Evolutionary conservation across 2,329 filamentous ascomycete genomes (phyloP), one percentile per base, ranked within the genome.

Genomic region (Nemania sp.): DNA sequence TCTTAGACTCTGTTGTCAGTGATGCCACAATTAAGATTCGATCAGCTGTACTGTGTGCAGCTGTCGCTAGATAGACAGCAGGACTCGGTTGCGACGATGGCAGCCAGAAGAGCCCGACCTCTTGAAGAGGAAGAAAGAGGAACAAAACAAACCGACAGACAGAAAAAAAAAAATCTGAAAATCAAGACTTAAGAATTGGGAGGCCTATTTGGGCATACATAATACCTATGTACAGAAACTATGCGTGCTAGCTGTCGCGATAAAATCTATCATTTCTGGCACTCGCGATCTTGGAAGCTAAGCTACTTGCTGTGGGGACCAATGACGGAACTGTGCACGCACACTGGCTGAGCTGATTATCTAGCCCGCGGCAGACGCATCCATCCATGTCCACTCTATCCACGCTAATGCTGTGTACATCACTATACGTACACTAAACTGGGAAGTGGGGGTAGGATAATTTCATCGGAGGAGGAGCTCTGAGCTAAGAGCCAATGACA

Each of bases 311-410:
- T 35, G 67, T 71, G 55, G 69, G 41, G 53, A 59, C 43, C 59
- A 45, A 75, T 75, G 73, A 75, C 73, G 73, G 62, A 63, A 64
- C 27, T 27, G 26, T 60, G 62, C 68, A 63, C 64, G 24, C 29
- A 63, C 62, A 62, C 62, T 52, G 24, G 66, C 47, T n/a, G 38
- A 66, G 53, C 60, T 62, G 64, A 47, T 43, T 43, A 35, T 20
- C 13, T 41, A 26, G 51, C 49, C 41, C 15, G 47, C 63, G 51
- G 56, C 51, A 59, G 8, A 55, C 18, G 8, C 18, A 32, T n/a
- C 18, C 26, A 29, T 27, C 54, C 49, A n/a, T 52, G 53, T 26
- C 45, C 53, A 2, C n/a, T 20, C 24, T 32, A 15, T 32, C 51
- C 27, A 13, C 45, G 27, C 51, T 53, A 53, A 32, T 53, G 47